Evolutionary conservation across 495 filamentous ascomycete genomes (phyloP).

Genomic region (Xylaria sp.): DNA sequence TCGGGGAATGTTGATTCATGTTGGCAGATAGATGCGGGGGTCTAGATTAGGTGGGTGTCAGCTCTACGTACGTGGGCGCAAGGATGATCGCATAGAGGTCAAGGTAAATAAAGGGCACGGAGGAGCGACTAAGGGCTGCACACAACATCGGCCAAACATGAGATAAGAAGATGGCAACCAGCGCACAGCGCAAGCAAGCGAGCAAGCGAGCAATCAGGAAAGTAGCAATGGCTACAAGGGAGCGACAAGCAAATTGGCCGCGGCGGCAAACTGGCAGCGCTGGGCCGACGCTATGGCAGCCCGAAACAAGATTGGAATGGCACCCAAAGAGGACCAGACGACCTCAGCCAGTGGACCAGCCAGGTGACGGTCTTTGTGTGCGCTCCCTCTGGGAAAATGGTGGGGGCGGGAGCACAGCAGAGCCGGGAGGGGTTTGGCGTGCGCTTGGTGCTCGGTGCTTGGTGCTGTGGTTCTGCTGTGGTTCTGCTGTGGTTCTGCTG

Average conservation of each 20-base stretch:
- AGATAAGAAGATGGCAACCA: constrained; percentile 3
- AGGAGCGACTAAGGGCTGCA: constrained; percentile 17
- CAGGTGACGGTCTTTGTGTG: constrained; percentile 26
- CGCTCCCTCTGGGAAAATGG: constrained; percentile 23
- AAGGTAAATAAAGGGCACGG: not conserved
- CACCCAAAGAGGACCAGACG: constrained; percentile 21
- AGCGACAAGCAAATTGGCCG: constrained; percentile 21
- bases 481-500: not conserved
- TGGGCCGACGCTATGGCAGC: constrained; percentile 27
- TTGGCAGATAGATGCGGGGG: constrained; percentile 42
- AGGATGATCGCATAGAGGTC: constrained; percentile 20
- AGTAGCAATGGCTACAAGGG: constrained; percentile 10
- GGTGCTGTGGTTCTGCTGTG: not conserved
- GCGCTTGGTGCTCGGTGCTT: not conserved
- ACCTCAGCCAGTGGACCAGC: constrained; percentile 12
- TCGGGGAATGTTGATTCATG: constrained; percentile 72
- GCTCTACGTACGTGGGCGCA: constrained; percentile 28
- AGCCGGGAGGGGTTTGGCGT: constrained; percentile 16
- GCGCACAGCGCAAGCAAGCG: constrained; percentile 28
- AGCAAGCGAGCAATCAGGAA: constrained; percentile 20
- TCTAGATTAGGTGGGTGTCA: constrained; percentile 35
- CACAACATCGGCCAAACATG: not conserved
- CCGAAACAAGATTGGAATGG: constrained; percentile 29
- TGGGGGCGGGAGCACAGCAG: constrained; percentile 26
- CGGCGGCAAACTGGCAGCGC: constrained; percentile 15